Conservation (phyloP, 2,329 filamentous ascomycete genomes). For the Aphanocladium album region DNA sequence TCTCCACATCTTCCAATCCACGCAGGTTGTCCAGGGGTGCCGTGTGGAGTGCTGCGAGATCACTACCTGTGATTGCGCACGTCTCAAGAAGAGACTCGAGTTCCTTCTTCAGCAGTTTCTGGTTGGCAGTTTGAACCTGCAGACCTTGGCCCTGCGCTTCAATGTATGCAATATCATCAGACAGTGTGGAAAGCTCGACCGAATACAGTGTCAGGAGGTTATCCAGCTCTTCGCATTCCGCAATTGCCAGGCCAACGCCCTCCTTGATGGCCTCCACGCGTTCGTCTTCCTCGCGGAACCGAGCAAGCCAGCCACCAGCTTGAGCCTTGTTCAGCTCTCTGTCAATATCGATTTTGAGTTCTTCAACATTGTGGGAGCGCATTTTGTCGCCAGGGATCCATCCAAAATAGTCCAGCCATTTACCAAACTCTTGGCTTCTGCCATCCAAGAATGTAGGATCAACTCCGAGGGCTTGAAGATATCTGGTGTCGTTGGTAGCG, state of each 20-base stretch:
- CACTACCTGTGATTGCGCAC: slow-evolving; percentile 76
- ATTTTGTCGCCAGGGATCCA: slow-evolving; percentile 76
- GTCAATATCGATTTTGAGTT: slow-evolving; percentile 76
- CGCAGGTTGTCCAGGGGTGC: slow-evolving; percentile 66
- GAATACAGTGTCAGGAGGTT: slow-evolving; percentile 90
- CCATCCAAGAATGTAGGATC: slow-evolving; percentile 72
- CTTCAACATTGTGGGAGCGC: slow-evolving; percentile 69
- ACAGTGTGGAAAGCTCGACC: slow-evolving; percentile 87
- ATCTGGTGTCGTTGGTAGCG: slow-evolving; percentile 71
- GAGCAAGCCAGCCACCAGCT: slow-evolving; percentile 85
- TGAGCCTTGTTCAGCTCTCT: slow-evolving; percentile 86
- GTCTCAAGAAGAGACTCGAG: slow-evolving; percentile 84
- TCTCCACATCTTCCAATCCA: slow-evolving; percentile 74
- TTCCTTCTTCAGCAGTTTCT: slow-evolving; percentile 88
- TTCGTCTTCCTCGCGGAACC: slow-evolving; percentile 81
- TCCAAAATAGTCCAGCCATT: slow-evolving; percentile 78
- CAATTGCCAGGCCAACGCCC: slow-evolving; percentile 83
- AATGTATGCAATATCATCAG: slow-evolving; percentile 94
- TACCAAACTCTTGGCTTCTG: slow-evolving; percentile 73
- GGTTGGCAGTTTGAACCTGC: slow-evolving; percentile 94
- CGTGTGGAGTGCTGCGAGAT: slow-evolving; percentile 65
- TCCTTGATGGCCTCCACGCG: slow-evolving; percentile 80
- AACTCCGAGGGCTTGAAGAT: slow-evolving; percentile 71
- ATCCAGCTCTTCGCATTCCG: slow-evolving; percentile 93
- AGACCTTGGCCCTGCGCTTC: slow-evolving; percentile 95